Conservation (phyloP, 2,329 filamentous ascomycete genomes). For the Phyllosticta citrichinensis region DNA sequence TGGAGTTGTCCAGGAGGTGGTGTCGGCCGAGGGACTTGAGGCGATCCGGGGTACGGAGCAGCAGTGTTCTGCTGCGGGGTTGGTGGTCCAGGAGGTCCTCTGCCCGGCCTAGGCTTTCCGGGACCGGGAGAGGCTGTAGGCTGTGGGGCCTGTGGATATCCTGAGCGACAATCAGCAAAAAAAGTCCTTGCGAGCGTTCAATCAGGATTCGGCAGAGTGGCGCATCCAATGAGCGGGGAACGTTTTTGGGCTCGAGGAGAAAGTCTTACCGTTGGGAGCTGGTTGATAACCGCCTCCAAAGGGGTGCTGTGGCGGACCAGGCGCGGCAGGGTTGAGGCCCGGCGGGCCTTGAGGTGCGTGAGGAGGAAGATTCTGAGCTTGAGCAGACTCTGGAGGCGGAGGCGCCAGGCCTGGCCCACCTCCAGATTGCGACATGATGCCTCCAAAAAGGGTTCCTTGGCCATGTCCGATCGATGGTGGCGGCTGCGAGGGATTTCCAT, state of each 20-base stretch:
- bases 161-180: constrained; percentile 26
- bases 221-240: not conserved
- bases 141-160: constrained; percentile 75
- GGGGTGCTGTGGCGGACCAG: constrained; percentile 54
- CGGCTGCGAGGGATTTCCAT: constrained; percentile 72
- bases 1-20: constrained; percentile 42
- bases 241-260: constrained; percentile 10
- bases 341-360: constrained; percentile 69
- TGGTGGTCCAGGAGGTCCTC: constrained; percentile 58
- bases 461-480: constrained; percentile 82
- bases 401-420: constrained; percentile 72
- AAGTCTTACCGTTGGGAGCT: constrained; percentile 49
- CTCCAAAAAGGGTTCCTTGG: constrained; percentile 81
- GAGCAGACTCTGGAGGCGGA: constrained; percentile 53
- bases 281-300: constrained; percentile 62
- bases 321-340: constrained; percentile 44
- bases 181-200: constrained; percentile 23
- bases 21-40: constrained; percentile 78
- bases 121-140: constrained; percentile 73
- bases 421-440: constrained; percentile 83
- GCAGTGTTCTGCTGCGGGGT: constrained; percentile 88
- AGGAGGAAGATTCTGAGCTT: constrained; percentile 50
- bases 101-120: constrained; percentile 57
- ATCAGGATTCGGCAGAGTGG: not conserved
- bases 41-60: constrained; percentile 80